phyloP scores from a whole-genome alignment of 345 rosid genomes.

The Noccaea caerulescens region DNA sequence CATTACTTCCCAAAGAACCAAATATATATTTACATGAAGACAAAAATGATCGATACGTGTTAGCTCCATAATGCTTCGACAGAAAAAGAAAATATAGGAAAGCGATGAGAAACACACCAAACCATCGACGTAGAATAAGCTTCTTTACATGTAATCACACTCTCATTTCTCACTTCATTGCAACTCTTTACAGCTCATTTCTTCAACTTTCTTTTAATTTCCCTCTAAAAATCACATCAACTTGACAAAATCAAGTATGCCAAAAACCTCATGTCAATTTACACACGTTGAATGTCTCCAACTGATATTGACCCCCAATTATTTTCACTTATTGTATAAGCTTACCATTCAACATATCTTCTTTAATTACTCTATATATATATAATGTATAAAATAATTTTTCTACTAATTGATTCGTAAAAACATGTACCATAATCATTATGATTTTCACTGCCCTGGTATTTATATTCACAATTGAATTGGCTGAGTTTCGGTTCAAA shows the following conservation, averaged over 20 bases:
- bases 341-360: constrained; percentile 12
- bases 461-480: neutral
- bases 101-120: constrained; percentile 35
- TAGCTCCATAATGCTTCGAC: constrained; percentile 29
- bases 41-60: constrained; percentile 34
- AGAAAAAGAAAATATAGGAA: constrained; percentile 38
- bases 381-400: neutral
- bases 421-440: neutral
- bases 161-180: constrained; percentile 37
- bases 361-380: neutral
- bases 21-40: neutral
- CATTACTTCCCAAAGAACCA: neutral
- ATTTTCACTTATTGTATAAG: constrained; percentile 30
- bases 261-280: constrained; percentile 43
- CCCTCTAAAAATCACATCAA: constrained; percentile 33
- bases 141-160: constrained; percentile 45
- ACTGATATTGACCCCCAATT: constrained; percentile 36
- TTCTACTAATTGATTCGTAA: neutral
- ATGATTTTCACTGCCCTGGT: neutral
- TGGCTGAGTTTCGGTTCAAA: neutral
- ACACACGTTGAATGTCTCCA: constrained; percentile 40
- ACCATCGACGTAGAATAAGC: constrained; percentile 31
- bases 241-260: constrained; percentile 32
- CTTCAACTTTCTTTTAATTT: constrained; percentile 23
- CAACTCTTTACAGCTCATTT: constrained; percentile 42